A percentile compares a stretch with the other conserved stretches of the same genome.
These are phyloP conservation scores for Neonectria ditissima DNA, from an alignment of 2,329 filamentous ascomycete species.

Conservation along the genomic window DNA sequence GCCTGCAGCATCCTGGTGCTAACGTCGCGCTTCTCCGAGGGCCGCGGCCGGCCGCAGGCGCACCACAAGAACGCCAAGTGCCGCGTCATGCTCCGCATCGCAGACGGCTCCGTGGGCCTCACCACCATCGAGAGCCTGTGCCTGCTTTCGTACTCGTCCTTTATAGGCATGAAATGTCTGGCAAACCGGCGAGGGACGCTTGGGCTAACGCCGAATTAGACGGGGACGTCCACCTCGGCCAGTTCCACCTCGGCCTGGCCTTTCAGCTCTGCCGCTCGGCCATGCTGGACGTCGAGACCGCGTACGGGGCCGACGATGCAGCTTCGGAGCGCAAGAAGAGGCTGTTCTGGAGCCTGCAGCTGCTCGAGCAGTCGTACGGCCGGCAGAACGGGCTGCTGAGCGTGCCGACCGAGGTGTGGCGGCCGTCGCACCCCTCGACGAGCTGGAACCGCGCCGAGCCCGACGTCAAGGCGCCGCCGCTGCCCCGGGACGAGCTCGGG, in stretches of 20 bases:
- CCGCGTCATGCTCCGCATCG: slow-evolving; percentile 61
- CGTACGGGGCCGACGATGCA: slow-evolving; percentile 52
- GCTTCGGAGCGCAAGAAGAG: slow-evolving; percentile 59
- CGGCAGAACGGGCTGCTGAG: slow-evolving; percentile 58
- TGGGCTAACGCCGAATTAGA: slow-evolving; percentile 49
- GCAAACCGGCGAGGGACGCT: neutral
- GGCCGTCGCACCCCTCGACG: slow-evolving; percentile 49
- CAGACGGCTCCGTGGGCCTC: slow-evolving; percentile 62
- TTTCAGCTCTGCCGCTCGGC: slow-evolving; percentile 64
- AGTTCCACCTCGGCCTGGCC: slow-evolving; percentile 62
- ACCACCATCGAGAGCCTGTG: slow-evolving; percentile 64
- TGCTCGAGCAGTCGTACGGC: slow-evolving; percentile 63
- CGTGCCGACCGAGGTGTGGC: slow-evolving; percentile 55
- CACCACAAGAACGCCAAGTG: slow-evolving; percentile 56
- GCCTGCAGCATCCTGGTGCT: slow-evolving; percentile 56
- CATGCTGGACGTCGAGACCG: slow-evolving; percentile 58
- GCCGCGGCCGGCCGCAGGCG: slow-evolving; percentile 47
- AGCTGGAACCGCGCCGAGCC: slow-evolving; percentile 41
- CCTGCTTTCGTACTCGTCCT: slow-evolving; percentile 61
- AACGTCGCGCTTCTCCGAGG: slow-evolving; percentile 54
- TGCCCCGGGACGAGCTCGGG: slow-evolving; percentile 59
- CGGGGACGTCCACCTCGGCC: slow-evolving; percentile 60
- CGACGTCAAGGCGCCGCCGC: slow-evolving; percentile 53
- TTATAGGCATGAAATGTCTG: slow-evolving; percentile 54
- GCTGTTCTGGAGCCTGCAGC: slow-evolving; percentile 64